Base-by-base conservation (phyloP, 495 filamentous ascomycete genomes). In the Tetracladium marchalianum region DNA sequence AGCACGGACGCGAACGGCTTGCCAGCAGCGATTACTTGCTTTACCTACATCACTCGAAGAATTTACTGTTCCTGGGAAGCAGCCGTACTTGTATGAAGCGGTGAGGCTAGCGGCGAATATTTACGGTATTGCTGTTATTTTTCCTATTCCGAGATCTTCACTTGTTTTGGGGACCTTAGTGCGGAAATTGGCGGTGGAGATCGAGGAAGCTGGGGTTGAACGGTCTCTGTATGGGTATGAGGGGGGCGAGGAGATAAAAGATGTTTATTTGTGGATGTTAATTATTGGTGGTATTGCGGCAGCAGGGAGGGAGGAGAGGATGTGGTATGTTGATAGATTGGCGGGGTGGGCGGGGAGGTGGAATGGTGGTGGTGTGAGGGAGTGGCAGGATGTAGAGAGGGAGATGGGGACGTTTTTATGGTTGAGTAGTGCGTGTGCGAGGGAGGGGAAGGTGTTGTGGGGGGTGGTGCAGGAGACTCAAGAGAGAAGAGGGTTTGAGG, bases 261-360 rank as follows among this genome's bases (percentile, higher is more conserved):
- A 22, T 19, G 19, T 43, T 32, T 36, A 43, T 1, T 11, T 49
- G 11, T 49, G 46, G 46, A 37, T 49, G 15, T 17, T 43, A 7
- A 19, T 43, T 6, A n/a, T 49, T 9, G 46, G 46, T 35, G 46
- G 46, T 0, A 43, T 49, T 6, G 46, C 39, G 15, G 46, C 46
- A 4, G 8, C 38, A 4, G 39, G 34, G 37, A 49, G 43, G 33
- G 39, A 17, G 13, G 46, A 49, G 33, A 37, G 46, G 32, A 1
- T 11, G 0, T 49, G 39, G 46, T 49, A 36, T 49, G 46, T 42
- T 13, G 34, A 34, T 7, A 31, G 37, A 13, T 19, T 49, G 1
- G 39, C 16, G 15, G 15, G 6, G 2, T 15, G 27, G 7, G 8
- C 7, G 19, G 7, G 7, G 22, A 27, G 7, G 3, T 27, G 22